A percentile compares a stretch with the other conserved stretches of the same genome.
phyloP scores from a whole-genome alignment of 164 flowering plant species.

The Vitis rotundifolia region DNA sequence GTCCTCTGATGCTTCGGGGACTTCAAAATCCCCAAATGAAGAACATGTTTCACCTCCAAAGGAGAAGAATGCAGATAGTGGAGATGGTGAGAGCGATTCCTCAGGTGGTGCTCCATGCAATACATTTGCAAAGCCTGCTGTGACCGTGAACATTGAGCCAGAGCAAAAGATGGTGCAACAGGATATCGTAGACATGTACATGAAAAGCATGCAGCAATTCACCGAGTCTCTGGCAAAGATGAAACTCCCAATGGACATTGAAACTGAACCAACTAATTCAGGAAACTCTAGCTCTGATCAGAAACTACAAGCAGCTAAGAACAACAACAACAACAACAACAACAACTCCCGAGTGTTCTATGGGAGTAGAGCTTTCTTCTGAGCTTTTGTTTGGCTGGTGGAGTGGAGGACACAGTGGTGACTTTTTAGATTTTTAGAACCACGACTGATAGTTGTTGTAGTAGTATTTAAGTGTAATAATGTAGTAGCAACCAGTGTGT shows the following conservation, averaged over 20 bases:
- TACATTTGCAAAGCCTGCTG: constrained; percentile 36
- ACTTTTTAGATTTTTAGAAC: constrained; percentile 39
- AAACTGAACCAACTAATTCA: constrained; percentile 42
- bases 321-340: not conserved
- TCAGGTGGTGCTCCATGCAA: constrained; percentile 31
- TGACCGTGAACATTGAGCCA: constrained; percentile 55
- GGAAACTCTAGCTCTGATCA: constrained; percentile 58
- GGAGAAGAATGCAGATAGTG: constrained; percentile 27
- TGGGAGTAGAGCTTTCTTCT: constrained; percentile 97
- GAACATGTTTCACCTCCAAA: constrained; percentile 41
- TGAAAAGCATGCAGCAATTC: constrained; percentile 98
- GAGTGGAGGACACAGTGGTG: constrained; percentile 40
- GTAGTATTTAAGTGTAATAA: constrained; percentile 20
- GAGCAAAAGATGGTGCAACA: constrained; percentile 80
- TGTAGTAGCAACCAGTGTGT: constrained; percentile 13
- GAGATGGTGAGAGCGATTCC: constrained; percentile 48
- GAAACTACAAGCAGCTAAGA: constrained; percentile 49
- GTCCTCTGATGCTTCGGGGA: constrained; percentile 41
- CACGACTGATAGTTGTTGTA: constrained; percentile 41
- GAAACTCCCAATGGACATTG: constrained; percentile 96
- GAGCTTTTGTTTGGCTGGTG: constrained; percentile 28
- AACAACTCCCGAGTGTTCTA: constrained; percentile 70
- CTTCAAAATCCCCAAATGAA: constrained; percentile 34
- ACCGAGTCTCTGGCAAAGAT: constrained; percentile 95
- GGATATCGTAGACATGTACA: constrained; percentile 94